Evolutionary conservation across 345 rosid genomes (phyloP).

Genomic region (Dimocarpus longan): DNA sequence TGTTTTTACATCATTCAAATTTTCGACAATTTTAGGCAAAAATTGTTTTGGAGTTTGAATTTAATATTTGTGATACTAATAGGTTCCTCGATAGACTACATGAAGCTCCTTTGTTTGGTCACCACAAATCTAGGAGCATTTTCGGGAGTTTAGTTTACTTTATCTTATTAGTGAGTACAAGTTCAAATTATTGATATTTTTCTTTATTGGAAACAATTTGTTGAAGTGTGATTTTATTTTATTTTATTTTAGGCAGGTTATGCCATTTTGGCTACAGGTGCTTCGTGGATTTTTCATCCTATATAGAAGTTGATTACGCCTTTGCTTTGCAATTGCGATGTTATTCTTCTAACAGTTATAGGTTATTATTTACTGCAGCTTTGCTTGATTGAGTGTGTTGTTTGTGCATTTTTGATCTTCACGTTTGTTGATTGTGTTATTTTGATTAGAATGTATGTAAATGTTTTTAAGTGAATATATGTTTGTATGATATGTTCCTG

Average conservation of each 20-base stretch:
- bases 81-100: constrained; percentile 92
- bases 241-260: constrained; percentile 68
- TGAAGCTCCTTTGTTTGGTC: constrained; percentile 90
- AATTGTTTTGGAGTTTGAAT: neutral
- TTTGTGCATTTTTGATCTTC: constrained; percentile 4
- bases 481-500: neutral
- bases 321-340: constrained; percentile 79
- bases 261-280: constrained; percentile 68
- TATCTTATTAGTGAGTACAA: constrained; percentile 63
- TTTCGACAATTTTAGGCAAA: neutral
- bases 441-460: neutral
- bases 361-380: constrained; percentile 36
- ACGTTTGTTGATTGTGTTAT: neutral
- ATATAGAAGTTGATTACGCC: constrained; percentile 44
- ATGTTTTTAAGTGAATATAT: neutral
- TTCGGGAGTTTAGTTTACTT: constrained; percentile 73
- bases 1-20: neutral
- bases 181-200: neutral
- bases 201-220: neutral
- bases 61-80: constrained; percentile 16
- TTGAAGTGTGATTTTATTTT: constrained; percentile 12
- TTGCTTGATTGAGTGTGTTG: constrained; percentile 10
- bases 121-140: constrained; percentile 77
- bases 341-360: constrained; percentile 64
- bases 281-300: constrained; percentile 67